phyloP scores from a whole-genome alignment of 2,329 filamentous ascomycete genomes.

The Trichophyton benhamiae region DNA sequence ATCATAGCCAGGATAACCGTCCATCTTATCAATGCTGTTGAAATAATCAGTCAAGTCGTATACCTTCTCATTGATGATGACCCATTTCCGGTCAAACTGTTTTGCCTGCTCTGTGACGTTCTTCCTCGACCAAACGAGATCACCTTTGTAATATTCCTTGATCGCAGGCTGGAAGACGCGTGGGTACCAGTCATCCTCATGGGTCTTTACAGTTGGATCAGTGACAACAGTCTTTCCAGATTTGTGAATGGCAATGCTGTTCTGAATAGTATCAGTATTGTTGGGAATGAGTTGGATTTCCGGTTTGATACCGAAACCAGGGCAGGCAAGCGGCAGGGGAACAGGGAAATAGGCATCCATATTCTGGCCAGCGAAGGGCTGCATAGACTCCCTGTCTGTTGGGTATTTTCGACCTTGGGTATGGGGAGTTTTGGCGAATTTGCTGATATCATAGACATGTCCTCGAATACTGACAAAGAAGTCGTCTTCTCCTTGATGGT shows the following conservation, averaged over 20 bases:
- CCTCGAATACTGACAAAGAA: slow-evolving; percentile 83
- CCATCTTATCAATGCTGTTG: slow-evolving; percentile 52
- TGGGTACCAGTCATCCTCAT: slow-evolving; percentile 63
- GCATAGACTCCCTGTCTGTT: slow-evolving; percentile 46
- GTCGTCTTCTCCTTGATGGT: slow-evolving; percentile 59
- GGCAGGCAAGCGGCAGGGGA: slow-evolving; percentile 63
- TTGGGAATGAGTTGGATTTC: slow-evolving; percentile 41
- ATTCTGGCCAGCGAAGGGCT: slow-evolving; percentile 62
- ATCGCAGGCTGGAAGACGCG: slow-evolving; percentile 64
- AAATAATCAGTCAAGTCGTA: slow-evolving; percentile 93
- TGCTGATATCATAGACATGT: slow-evolving; percentile 79
- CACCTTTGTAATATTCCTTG: slow-evolving; percentile 73
- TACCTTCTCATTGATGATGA: slow-evolving; percentile 59
- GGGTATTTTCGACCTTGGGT: slow-evolving; percentile 44
- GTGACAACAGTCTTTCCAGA: slow-evolving; percentile 48
- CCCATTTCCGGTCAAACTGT: slow-evolving; percentile 61
- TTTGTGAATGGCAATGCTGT: slow-evolving; percentile 50
- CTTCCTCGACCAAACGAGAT: slow-evolving; percentile 58
- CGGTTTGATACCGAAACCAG: slow-evolving; percentile 52
- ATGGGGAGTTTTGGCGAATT: slow-evolving; percentile 77
- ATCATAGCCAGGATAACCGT: slow-evolving; percentile 46
- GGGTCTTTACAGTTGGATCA: slow-evolving; percentile 46
- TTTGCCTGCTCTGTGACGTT: slow-evolving; percentile 54
- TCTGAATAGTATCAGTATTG: slow-evolving; percentile 51
- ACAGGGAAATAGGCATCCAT: slow-evolving; percentile 77